A percentile compares a stretch with the other conserved stretches of the same genome.
Conservation (phyloP, 2,329 filamentous ascomycete species). For the Fusarium goolgardi region DNA sequence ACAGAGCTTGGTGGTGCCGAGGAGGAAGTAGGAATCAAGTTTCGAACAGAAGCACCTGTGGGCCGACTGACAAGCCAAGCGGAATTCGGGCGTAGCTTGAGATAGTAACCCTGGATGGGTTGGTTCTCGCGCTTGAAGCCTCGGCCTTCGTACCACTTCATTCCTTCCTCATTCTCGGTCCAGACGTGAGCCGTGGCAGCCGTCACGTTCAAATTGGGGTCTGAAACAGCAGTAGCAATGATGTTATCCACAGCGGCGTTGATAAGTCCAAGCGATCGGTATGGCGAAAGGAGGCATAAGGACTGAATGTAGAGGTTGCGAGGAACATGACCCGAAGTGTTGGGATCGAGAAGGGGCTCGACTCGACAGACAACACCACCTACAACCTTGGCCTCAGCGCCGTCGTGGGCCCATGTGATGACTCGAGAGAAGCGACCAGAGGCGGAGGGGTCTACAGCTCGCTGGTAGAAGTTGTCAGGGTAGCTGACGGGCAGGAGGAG, state of each 20-base stretch:
- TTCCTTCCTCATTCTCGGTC: slow-evolving; percentile 72
- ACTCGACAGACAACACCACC: slow-evolving; percentile 73
- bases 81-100: slow-evolving; percentile 69
- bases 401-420: slow-evolving; percentile 65
- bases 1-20: slow-evolving; percentile 26
- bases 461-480: slow-evolving; percentile 71
- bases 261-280: slow-evolving; percentile 69
- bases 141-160: slow-evolving; percentile 70
- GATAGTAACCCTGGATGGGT: slow-evolving; percentile 69
- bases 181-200: slow-evolving; percentile 74
- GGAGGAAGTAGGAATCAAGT: slow-evolving; percentile 40
- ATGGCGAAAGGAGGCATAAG: slow-evolving; percentile 71
- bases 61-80: slow-evolving; percentile 69
- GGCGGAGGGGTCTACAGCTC: slow-evolving; percentile 61
- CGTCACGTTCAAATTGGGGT: slow-evolving; percentile 54
- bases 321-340: slow-evolving; percentile 30
- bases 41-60: slow-evolving; percentile 49
- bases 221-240: slow-evolving; percentile 53
- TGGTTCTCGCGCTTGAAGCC: slow-evolving; percentile 64
- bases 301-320: slow-evolving; percentile 73
- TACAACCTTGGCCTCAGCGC: slow-evolving; percentile 62
- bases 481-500: slow-evolving; percentile 73
- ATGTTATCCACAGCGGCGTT: slow-evolving; percentile 67
- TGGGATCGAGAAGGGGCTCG: slow-evolving; percentile 55
- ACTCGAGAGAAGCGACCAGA: slow-evolving; percentile 69